Percentiles rank a stretch among this genome's conserved stretches.
These are phyloP conservation scores for Punica granatum DNA, from an alignment of 345 rosid genomes.

Conservation along the genomic window DNA sequence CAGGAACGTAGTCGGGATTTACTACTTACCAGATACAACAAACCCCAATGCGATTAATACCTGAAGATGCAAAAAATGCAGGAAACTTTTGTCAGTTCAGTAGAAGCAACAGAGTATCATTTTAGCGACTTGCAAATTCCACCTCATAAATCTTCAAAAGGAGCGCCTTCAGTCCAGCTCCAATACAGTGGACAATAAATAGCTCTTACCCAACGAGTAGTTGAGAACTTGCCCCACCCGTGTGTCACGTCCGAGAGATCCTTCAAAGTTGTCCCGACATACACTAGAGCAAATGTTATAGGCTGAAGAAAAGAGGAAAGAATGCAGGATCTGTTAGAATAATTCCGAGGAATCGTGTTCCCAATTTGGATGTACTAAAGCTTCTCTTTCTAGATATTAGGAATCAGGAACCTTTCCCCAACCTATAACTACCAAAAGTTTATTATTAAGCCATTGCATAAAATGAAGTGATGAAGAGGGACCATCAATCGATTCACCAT, in stretches of 20 bases:
- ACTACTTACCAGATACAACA: conserved; percentile 68
- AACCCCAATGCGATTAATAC: conserved; percentile 56
- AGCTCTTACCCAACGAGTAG: conserved; percentile 72
- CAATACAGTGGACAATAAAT: background rate
- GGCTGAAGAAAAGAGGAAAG: conserved; percentile 42
- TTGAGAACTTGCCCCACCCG: conserved; percentile 87
- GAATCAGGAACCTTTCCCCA: background rate
- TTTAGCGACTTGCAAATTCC: no score
- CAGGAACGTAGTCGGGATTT: background rate
- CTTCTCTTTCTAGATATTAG: background rate
- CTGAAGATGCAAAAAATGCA: conserved; percentile 32
- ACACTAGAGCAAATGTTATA: conserved; percentile 83
- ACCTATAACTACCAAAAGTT: background rate
- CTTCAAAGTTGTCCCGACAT: conserved; percentile 91
- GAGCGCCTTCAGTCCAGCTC: no score
- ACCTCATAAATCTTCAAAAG: no score
- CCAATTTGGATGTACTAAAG: background rate
- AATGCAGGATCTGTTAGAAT: background rate
- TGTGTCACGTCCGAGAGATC: conserved; percentile 98
- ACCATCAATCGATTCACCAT: background rate
- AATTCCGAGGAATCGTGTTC: background rate
- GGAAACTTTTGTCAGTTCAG: background rate
- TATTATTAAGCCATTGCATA: background rate
- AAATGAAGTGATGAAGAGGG: background rate
- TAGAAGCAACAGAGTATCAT: conserved; percentile 11